These are phyloP conservation scores for Cucumis cinereus DNA, from an alignment of 306 rosid genomes.

Conservation along the genomic window DNA sequence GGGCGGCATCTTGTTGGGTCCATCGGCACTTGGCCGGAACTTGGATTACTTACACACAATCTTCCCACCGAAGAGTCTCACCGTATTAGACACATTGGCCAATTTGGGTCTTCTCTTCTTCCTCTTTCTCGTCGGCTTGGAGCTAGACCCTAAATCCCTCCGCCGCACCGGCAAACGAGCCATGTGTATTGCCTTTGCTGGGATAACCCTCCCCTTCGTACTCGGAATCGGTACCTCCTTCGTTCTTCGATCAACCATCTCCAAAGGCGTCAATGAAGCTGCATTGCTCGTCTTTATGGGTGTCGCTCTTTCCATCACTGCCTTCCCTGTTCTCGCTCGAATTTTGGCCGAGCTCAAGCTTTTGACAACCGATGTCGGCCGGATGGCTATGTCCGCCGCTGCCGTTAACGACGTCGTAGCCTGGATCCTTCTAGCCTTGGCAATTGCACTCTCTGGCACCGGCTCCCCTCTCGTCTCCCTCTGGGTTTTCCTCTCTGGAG, in stretches of 20 bases:
- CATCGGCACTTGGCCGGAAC: slow-evolving; percentile 52
- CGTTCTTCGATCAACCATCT: slow-evolving; percentile 28
- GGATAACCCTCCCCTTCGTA: slow-evolving; percentile 43
- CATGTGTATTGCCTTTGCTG: slow-evolving; percentile 41
- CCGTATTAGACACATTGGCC: slow-evolving; percentile 58
- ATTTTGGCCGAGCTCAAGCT: slow-evolving; percentile 83
- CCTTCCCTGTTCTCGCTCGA: slow-evolving; percentile 85
- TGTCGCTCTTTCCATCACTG: slow-evolving; percentile 61
- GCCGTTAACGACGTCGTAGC: slow-evolving; percentile 82
- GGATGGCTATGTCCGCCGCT: slow-evolving; percentile 94
- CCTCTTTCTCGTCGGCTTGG: slow-evolving; percentile 47
- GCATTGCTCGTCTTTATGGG: slow-evolving; percentile 65
- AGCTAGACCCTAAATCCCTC: slow-evolving; percentile 33
- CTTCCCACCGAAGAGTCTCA: slow-evolving; percentile 41
- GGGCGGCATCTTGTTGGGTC: slow-evolving; percentile 74
- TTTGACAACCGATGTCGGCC: slow-evolving; percentile 64
- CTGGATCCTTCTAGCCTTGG: slow-evolving; percentile 86
- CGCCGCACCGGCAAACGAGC: slow-evolving; percentile 49
- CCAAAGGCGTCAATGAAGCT: slow-evolving; percentile 27
- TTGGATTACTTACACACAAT: slow-evolving; percentile 20
- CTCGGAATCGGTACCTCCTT: slow-evolving; percentile 55
- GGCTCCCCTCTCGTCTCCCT: slow-evolving; percentile 60
- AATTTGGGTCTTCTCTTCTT: slow-evolving; percentile 63
- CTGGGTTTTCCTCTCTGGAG: slow-evolving; percentile 63
- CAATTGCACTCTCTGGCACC: slow-evolving; percentile 63